Base-by-base conservation (phyloP, 371 early-diverging fungal genomes). In the Zychaea mexicana region DNA sequence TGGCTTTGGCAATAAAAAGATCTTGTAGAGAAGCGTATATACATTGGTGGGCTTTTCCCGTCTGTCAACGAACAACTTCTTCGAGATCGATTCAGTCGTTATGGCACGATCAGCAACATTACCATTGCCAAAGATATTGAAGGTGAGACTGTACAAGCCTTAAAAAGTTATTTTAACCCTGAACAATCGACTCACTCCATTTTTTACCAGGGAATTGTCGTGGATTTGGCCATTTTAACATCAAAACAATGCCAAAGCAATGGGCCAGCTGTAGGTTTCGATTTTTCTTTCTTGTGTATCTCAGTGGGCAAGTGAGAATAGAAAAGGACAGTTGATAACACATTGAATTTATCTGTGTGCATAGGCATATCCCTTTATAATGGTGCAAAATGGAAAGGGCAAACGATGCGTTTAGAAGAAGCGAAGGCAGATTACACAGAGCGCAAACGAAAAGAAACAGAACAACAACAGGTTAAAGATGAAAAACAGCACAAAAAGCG, bases 321-420 rank as follows among this genome's bases (percentile, higher is more conserved):
- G 24, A 49, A 42, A 42, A 1, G 15, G n/a, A 42, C 4, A 4
- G 15, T 12, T 3, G 13, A 39, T 15, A 39, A 3, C 10, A 39
- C 4, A 3, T 42, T 56, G 67, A 79, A 76, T 38, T 52, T 77
- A 1, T 62, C 70, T 13, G 70, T 17, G 79, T 76, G 62, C 22
- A 6, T 58, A 87, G 89, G 88, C 56, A 38, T 90, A 2, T 71
- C 81, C 2, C 69, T 84, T 2, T 91, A 87, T 65, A 90, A 92
- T 53, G 89, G 91, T 0, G 83, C 95, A n/a, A 93, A 92, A 63
- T 96, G 96, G 96, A 93, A 89, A 72, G 96, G 94, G 28, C 73
- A 82, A 53, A 77, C 78, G 22, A 64, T 96, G 64, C 83, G 85
- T 53, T 72, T 96, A 28, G 92, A 93, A 64, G 92, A 90, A 33